Evolutionary conservation across 805 yeast species (phyloP), one percentile per base, ranked within the genome.

Genomic region (Hanseniaspora valbyensis): DNA sequence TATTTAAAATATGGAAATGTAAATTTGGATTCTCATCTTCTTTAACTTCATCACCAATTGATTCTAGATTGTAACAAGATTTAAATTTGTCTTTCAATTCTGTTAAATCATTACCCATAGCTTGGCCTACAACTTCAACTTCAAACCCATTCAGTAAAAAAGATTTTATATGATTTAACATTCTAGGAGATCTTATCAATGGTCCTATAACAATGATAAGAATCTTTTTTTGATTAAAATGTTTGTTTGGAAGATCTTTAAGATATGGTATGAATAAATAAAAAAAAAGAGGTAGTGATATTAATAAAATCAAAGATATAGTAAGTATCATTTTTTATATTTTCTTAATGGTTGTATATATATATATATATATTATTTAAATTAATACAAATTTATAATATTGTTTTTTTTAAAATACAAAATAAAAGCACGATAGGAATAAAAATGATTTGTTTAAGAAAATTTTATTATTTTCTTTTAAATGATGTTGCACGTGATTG

Each of bases 161-260:
- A 50, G 90, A 81, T 52, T 72, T 67, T 0, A 95, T 95, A 62
- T 92, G 98, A 65, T 90, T 84, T 57, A 81, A 75, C 83, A 90
- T 92, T 53, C 98, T 72, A 6, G 98, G 98, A 0, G 96, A 89
- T 61, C 88, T 95, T 13, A 95, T 96, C 49, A 92, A 61, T 61
- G 90, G 97, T 1, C 98, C 98, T 18, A 92, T 68, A 2, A 92
- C 98, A 55, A 86, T 74, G 18, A 92, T 78, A 9, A 83, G 73
- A 5, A 86, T 79, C 48, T 86, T 75, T 54, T 72, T 77, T 19
- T 40, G 33, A 8, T 25, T 18, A 22, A 19, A 14, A 25, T 33
- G 53, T 70, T 64, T 4, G 65, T 55, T 6, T 68, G 63, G 30
- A 59, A 61, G 49, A 59, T 58, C 10, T 69, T 73, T 49, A 60